These are phyloP conservation scores for Solanum hybrid DNA, from an alignment of 305 asterid species.

Conservation along the genomic window DNA sequence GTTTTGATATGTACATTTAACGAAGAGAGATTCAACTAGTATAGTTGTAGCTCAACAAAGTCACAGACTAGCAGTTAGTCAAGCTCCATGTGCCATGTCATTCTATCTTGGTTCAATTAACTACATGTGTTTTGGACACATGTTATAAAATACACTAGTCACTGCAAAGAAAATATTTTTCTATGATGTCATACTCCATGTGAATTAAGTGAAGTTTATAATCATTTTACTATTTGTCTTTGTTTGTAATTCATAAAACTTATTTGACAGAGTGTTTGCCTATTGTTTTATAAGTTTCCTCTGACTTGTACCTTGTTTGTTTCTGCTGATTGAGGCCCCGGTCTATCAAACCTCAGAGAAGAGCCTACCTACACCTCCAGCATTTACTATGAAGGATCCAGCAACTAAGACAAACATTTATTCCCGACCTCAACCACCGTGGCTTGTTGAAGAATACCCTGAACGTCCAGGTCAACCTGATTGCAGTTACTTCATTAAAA, in stretches of 20 bases:
- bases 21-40: background rate
- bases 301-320: background rate
- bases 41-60: background rate
- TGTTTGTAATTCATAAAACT: background rate
- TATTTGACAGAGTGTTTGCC: background rate
- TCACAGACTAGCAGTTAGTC: background rate
- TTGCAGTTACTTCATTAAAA: slow-evolving; percentile 76
- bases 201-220: background rate
- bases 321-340: slow-evolving; percentile 40
- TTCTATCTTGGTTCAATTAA: background rate
- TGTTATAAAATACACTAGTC: background rate
- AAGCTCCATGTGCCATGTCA: background rate
- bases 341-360: slow-evolving; percentile 53
- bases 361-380: slow-evolving; percentile 80
- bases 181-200: background rate
- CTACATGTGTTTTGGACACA: background rate
- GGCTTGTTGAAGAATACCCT: slow-evolving; percentile 61
- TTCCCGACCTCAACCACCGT: slow-evolving; percentile 35
- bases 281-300: background rate
- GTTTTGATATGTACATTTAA: background rate
- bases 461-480: slow-evolving; percentile 90
- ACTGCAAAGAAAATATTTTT: background rate
- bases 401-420: slow-evolving; percentile 37
- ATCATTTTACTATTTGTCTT: background rate
- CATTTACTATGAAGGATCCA: slow-evolving; percentile 50